Base-by-base conservation (phyloP, 768 basidiomycete species). In the Amanita polypyramis region DNA sequence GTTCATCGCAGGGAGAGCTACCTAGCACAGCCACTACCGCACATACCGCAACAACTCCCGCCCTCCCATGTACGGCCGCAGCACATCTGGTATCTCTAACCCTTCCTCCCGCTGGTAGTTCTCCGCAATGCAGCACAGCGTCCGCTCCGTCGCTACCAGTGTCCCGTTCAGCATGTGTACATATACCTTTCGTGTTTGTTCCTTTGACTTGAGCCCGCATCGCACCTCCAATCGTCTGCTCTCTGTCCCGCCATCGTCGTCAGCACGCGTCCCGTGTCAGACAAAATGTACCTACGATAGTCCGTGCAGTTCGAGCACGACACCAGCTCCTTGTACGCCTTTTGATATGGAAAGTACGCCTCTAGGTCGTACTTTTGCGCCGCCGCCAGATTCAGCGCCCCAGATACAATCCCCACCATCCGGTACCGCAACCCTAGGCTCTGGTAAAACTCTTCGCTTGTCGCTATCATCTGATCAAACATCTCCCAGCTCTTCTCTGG, bases 161-260 rank as follows among this genome's bases (percentile, higher is more conserved):
- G 96, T 99, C 30, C 92, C 95, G 64, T 99, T 99, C 60, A 99
- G 69, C 96, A 99, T 99, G 72, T 99, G 96, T 4, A 96, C 94
- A 66, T 97, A 98, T 4, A 92, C 69, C 61, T 97, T 94, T 50
- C 87, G 79, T 43, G 86, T 74, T 60, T 97, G 91, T 25, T 93
- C 93, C 58, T 90, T 88, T 51, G 75, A 72, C 67, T 94, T 96
- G 62, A 94, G 71, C 7, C 96, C 96, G 59, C 92, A 92, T 37
- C 92, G 78, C 20, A 99, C 82, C 63, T 99, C 96, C 45, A 99
- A 76, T 50, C 88, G 77, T 59, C 96, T 79, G 58, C 84, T 84
- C 75, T 99, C 95, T 98, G 62, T 14, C 38, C 45, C 36, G 52
- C 45, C 36, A 52, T 4, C 17, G 36, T 45, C 23, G 38, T 51